Base-by-base conservation (phyloP, 495 filamentous ascomycete genomes). In the Peziza echinospora region DNA sequence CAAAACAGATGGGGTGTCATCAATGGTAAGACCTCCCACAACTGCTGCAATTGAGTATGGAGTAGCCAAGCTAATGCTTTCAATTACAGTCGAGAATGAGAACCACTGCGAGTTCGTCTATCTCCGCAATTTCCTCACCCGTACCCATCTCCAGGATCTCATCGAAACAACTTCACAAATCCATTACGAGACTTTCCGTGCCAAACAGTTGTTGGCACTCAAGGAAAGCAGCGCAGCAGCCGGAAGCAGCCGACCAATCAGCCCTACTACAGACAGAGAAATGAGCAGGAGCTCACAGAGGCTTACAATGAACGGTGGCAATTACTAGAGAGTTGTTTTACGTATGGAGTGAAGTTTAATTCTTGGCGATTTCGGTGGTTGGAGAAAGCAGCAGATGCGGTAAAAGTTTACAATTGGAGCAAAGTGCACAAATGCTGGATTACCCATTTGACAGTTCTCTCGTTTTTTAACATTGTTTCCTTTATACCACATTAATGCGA, bases 141-240 rank as follows among this genome's bases (percentile, higher is more conserved):
- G 89, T 60, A 96, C 89, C 41, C 89, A 99, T 64, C 75, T 99
- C 41, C 89, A 99, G 70, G 89, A 99, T 57, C 75, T 99, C 47
- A 94, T 99, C 64, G 89, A 99, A 64, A 99, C 89, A 10, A 99
- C 89, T n/a, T 93, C 86, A 53, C 89, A 96, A 69, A 99, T 96
- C 65, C 89, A 99, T 70, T 99, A 99, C 69, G 89, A 99, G 71
- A 91, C 83, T 44, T 99, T 96, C 85, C 87, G 89, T 65, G 87
- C 89, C 53, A 99, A 96, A 75, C 91, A 99, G 66, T 71, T 99
- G 57, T 65, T 99, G 54, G 89, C 89, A 43, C 72, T 99, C 56
- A 96, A 94, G 75, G 89, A 99, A 71, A 89, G 80, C 69, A 93
- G 84, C 62, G 81, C 82, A 47, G 72, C 71, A 49, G 76, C 79